These are phyloP conservation scores for Tubosaeta sp. DNA, from an alignment of 768 basidiomycete genomes.

Conservation along the genomic window DNA sequence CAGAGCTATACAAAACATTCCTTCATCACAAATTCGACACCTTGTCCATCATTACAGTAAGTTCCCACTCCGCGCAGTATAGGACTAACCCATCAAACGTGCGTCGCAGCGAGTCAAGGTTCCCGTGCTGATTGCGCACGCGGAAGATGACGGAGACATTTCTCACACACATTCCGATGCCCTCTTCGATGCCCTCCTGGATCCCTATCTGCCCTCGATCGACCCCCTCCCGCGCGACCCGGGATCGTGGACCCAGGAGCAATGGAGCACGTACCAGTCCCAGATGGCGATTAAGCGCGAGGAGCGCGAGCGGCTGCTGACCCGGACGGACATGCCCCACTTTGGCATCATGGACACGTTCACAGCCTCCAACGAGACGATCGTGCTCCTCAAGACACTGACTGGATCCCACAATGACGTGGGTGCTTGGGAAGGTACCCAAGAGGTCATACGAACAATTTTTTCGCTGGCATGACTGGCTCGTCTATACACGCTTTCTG, in stretches of 20 bases:
- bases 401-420: constrained; percentile 58
- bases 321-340: constrained; percentile 39
- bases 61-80: constrained; percentile 15
- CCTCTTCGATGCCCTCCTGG: constrained; percentile 66
- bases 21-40: constrained; percentile 61
- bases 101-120: constrained; percentile 54
- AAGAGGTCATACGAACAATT: constrained; percentile 47
- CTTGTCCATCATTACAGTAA: constrained; percentile 53
- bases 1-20: constrained; percentile 53
- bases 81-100: neutral
- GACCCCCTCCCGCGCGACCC: constrained; percentile 34
- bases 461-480: constrained; percentile 20
- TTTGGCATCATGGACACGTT: constrained; percentile 58
- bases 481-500: neutral
- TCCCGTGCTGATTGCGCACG: constrained; percentile 70
- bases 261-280: constrained; percentile 42
- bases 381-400: constrained; percentile 54
- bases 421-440: constrained; percentile 61
- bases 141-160: constrained; percentile 72
- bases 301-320: constrained; percentile 43
- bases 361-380: constrained; percentile 37
- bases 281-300: constrained; percentile 39
- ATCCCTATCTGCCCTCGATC: constrained; percentile 53
- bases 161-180: constrained; percentile 62
- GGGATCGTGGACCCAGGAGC: constrained; percentile 31